Conservation (phyloP, 768 basidiomycete species). For the Macrolepiota dolichaula region DNA sequence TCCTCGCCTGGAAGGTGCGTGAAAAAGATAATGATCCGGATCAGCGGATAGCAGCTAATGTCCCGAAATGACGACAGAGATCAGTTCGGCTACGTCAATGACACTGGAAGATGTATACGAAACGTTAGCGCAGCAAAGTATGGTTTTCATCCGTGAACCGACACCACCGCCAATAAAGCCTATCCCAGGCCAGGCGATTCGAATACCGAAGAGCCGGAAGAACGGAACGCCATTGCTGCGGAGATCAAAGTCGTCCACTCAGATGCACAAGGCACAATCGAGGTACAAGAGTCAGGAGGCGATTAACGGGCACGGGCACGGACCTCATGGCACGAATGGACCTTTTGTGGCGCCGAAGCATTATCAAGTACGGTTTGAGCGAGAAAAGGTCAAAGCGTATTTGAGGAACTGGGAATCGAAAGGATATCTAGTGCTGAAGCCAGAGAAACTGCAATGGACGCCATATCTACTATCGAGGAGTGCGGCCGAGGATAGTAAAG, state of each 20-base stretch:
- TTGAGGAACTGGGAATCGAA: conserved; percentile 71
- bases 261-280: conserved; percentile 59
- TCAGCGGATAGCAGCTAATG: too few relatives aligned
- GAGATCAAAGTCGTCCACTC: conserved; percentile 33
- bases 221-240: conserved; percentile 48
- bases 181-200: conserved; percentile 77
- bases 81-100: conserved; percentile 84
- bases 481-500: conserved; percentile 21
- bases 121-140: conserved; percentile 67
- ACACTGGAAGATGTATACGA: conserved; percentile 83
- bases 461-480: conserved; percentile 74
- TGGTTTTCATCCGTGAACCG: conserved; percentile 60
- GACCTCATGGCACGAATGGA: conserved; percentile 37
- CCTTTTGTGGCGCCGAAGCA: conserved; percentile 62
- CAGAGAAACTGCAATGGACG: conserved; percentile 91
- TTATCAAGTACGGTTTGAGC: conserved; percentile 79
- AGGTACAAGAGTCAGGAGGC: conserved; percentile 21
- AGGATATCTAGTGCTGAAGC: conserved; percentile 70
- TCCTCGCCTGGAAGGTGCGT: conserved; percentile 73
- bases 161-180: conserved; percentile 55
- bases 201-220: conserved; percentile 63
- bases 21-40: too few relatives aligned
- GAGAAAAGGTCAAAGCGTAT: conserved; percentile 59
- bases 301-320: conserved; percentile 28
- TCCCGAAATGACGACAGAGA: conserved; percentile 48